Conservation (phyloP, 345 rosid genomes). For the Brassica juncea region DNA sequence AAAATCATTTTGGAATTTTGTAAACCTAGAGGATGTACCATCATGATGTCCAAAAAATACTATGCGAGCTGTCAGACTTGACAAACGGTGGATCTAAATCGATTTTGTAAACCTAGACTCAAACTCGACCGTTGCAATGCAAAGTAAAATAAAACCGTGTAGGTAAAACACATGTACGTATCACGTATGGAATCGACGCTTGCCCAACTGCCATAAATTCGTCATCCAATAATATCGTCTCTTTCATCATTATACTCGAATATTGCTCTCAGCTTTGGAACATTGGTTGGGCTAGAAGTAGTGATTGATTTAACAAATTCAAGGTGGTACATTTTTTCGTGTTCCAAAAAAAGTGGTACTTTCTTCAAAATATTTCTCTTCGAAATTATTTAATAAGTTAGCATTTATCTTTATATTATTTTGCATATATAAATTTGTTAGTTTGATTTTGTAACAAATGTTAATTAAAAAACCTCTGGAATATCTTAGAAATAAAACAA, state of each 20-base stretch:
- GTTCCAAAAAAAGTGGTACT: no score
- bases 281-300: slow-evolving; percentile 5
- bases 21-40: no score
- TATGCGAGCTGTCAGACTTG: background rate
- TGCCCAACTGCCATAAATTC: background rate
- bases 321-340: background rate
- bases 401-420: background rate
- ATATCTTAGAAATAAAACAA: no score
- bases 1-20: no score
- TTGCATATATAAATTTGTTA: background rate
- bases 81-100: background rate
- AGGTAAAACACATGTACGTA: background rate
- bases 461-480: background rate
- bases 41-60: background rate
- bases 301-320: background rate
- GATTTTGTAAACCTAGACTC: background rate
- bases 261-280: background rate
- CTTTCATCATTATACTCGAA: background rate
- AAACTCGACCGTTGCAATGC: background rate
- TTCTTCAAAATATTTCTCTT: background rate
- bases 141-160: background rate
- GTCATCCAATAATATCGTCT: background rate
- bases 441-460: background rate
- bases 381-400: background rate
- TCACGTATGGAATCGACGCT: background rate